Evolutionary conservation across 2,329 filamentous ascomycete species (phyloP).

Genomic region (Scedosporium apiospermum): DNA sequence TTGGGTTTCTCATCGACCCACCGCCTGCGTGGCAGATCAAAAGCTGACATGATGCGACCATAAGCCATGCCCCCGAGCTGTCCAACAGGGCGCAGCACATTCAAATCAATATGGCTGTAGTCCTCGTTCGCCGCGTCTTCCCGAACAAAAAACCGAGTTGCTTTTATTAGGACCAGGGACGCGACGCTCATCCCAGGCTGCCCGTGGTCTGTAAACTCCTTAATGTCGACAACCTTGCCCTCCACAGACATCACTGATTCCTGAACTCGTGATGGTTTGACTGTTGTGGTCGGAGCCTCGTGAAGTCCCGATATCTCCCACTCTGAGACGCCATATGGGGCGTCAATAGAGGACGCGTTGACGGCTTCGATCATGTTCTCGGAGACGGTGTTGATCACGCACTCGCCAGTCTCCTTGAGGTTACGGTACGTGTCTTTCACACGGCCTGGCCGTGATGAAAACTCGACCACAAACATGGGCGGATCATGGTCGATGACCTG

Average conservation of each 20-base stretch:
- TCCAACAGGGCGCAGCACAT: slow-evolving; percentile 44
- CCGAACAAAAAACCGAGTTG: slow-evolving; percentile 76
- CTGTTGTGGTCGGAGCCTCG: slow-evolving; percentile 46
- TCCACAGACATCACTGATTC: slow-evolving; percentile 81
- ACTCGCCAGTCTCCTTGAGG: slow-evolving; percentile 61
- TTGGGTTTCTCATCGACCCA: no score
- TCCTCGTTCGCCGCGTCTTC: slow-evolving; percentile 82
- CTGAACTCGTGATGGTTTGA: slow-evolving; percentile 62
- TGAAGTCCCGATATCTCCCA: slow-evolving; percentile 66
- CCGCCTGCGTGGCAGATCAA: no score
- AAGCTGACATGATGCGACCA: no score
- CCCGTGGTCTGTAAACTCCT: slow-evolving; percentile 66
- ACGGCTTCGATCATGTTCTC: slow-evolving; percentile 82
- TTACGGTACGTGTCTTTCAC: slow-evolving; percentile 77
- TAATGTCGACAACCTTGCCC: slow-evolving; percentile 63
- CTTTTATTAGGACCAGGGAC: slow-evolving; percentile 69
- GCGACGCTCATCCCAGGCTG: slow-evolving; percentile 66
- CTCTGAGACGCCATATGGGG: slow-evolving; percentile 67
- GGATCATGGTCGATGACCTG: slow-evolving; percentile 79
- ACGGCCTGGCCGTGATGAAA: slow-evolving; percentile 27
- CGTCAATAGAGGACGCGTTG: slow-evolving; percentile 68
- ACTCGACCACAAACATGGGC: slow-evolving; percentile 63
- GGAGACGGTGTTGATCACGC: slow-evolving; percentile 77
- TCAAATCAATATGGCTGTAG: slow-evolving; percentile 30
- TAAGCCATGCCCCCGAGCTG: neutral